Evolutionary conservation across 352 stramenopile species (phyloP), one percentile per base, ranked within the genome.

Genomic region (Globisporangium perplexum): DNA sequence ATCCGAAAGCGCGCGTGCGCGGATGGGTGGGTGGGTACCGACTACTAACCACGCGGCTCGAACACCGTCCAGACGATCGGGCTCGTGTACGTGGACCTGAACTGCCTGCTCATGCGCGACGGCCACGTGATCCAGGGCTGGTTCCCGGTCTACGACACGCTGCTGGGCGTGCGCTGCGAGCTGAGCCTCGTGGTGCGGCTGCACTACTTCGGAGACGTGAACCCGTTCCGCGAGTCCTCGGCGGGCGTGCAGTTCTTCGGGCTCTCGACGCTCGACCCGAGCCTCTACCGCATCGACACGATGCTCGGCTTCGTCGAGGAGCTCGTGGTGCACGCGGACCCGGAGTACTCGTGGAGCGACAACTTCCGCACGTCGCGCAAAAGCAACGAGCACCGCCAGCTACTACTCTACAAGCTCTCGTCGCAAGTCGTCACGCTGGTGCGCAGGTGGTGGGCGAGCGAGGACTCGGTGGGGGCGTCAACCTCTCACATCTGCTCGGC

Each of bases 91-190:
- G 89, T 99, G 28, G 96, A 99, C 68, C 78, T 99, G 38, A 99
- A 98, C 82, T 98, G 95, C 45, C 74, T 99, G 35, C 65, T 99
- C n/a, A 98, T 98, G 82, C 75, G 79, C 24, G 83, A 92, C 53
- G 78, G 74, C 20, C 74, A 93, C 51, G 81, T 88, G 41, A 97
- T 99, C 59, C 92, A 98, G 62, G 96, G 96, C 31, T 98, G 94
- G 94, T 99, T 99, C 74, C 96, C 96, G 4, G 83, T 99, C 10
- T 99, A 98, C 67, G 96, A 99, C 75, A 99, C 96, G 22, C 65
- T 99, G 5, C 62, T 97, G 7, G 96, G 96, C 22, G 93, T 99
- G 36, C 84, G 95, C 28, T 97, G 96, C 47, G 94, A 98, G 72
- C 69, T 99, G 35, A 88, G 78, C 43, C 65, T 99, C 20, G 92